Base-by-base conservation (phyloP, 2,329 filamentous ascomycete genomes). In the Hymenoscyphus linearis region DNA sequence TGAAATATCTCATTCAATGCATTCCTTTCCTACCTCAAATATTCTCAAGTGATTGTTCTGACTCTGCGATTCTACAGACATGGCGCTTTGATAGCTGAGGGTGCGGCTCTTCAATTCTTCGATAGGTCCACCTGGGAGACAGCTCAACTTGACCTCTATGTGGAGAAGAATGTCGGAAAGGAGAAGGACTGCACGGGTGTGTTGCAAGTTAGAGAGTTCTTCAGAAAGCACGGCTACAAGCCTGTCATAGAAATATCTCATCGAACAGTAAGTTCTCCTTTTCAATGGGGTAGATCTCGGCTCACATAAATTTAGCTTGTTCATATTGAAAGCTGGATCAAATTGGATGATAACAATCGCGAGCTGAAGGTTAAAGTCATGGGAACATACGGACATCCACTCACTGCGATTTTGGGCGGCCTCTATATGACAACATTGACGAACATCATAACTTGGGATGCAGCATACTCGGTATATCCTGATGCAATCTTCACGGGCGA, bases 381-480 rank as follows among this genome's bases (percentile, higher is more conserved):
- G 36, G 10, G 14, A 13, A 58, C 44, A 18, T n/a, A 34, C 10
- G 2, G 3, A 3, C 37, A 27, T 18, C 57, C 57, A 14, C 25
- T 58, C 6, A n/a, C 35, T 14, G 22, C 27, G 26, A 58, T 58
- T 25, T 34, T 58, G 26, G n/a, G 10, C 3, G n/a, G 16, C 22
- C 52, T 52, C 25, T 52, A 58, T 26, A 35, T 27, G 7, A 52
- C 40, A 4, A 27, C 44, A 2, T 7, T 58, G 9, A 25, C 52
- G 22, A 58, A 58, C 35, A 13, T 58, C 13, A 53, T 58, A 6
- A 31, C 57, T 7, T 58, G 57, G 57, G 22, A 58, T 14, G 35
- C 10, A 13, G 44, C 57, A 36, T 58, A 27, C 22, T 58, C 57
- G 2, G 14, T 58, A 5, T 58, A 52, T 34, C 57, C 57, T 13